Percentiles rank a stretch among this genome's conserved stretches.
phyloP scores from a whole-genome alignment of 1,284 basidiomycete species.

The Vanrija pseudolonga region DNA sequence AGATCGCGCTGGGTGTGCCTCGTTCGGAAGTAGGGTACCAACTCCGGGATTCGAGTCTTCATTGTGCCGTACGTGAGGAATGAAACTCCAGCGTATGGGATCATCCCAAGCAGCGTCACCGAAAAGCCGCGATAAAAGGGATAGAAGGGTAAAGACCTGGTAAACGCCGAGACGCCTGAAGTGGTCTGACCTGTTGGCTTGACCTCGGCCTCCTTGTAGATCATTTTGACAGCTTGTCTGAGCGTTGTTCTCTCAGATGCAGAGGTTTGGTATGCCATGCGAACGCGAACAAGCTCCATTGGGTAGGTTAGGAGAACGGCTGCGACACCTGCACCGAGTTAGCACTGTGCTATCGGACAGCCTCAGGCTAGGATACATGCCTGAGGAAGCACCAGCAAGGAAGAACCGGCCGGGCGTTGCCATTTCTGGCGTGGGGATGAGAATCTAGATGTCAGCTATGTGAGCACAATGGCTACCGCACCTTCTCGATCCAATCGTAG shows the following conservation, averaged over 20 bases:
- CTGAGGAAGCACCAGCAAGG: slow-evolving; percentile 80
- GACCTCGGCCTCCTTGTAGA: slow-evolving; percentile 63
- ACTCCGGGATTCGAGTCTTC: slow-evolving; percentile 58
- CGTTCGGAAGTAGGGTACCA: slow-evolving; percentile 46
- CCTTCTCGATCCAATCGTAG: slow-evolving; percentile 81
- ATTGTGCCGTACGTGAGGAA: slow-evolving; percentile 90
- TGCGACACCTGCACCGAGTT: slow-evolving; percentile 60
- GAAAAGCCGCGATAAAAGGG: slow-evolving; percentile 88
- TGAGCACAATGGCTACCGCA: slow-evolving; percentile 48
- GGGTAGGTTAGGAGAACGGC: slow-evolving; percentile 93
- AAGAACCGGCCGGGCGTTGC: slow-evolving; percentile 84
- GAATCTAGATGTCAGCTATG: slow-evolving; percentile 52
- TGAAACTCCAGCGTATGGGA: slow-evolving; percentile 94
- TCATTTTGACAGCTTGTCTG: slow-evolving; percentile 58
- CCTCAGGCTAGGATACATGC: slow-evolving; percentile 47
- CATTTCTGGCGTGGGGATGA: slow-evolving; percentile 78
- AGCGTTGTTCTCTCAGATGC: slow-evolving; percentile 59
- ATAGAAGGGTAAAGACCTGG: slow-evolving; percentile 44
- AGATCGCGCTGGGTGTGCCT: slow-evolving; percentile 56
- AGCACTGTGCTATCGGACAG: not conserved
- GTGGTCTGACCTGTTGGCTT: not conserved
- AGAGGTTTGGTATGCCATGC: slow-evolving; percentile 85
- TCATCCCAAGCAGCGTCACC: slow-evolving; percentile 84
- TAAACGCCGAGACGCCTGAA: slow-evolving; percentile 40
- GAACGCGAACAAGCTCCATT: slow-evolving; percentile 88